Base-by-base conservation (phyloP, 1,284 basidiomycete species). In the Xerocomus amazonicus region DNA sequence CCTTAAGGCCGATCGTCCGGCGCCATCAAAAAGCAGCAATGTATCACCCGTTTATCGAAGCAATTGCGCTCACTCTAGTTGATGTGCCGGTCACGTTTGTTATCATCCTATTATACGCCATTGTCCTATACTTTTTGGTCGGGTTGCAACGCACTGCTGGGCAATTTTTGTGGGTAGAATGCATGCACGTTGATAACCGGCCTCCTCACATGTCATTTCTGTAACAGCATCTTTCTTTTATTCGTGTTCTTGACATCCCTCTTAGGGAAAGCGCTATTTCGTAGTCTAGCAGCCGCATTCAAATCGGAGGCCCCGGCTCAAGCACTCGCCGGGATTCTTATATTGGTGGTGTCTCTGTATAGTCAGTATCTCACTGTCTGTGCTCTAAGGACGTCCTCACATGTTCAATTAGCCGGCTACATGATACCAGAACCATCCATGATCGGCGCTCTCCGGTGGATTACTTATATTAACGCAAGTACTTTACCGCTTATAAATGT, bases 241-340 rank as follows among this genome's bases (percentile, higher is more conserved):
- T 77, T 83, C 55, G 57, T 79, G 8, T 72, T 79, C 50, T 60
- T 65, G 0, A 73, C 77, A 49, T 73, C 78, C 1, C 43, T 85
- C n/a, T 70, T 78, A 3, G 83, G 84, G 75, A 83, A 80, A 62
- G 74, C 76, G 0, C 75, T 77, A 67, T 87, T 86, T 71, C 75
- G 85, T 19, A 67, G 67, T 2, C 59, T 85, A 26, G 80, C 80
- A 2, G 77, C 83, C 0, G 71, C 73, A 9, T 80, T 81, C 60
- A 71, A 70, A 39, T 68, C 70, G 12, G 72, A 77, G 41, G 76
- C 81, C 0, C 75, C 75, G 1, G 83, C 85, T 2, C 81, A 81
- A 55, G 74, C 81, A 5, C 54, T 86, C 14, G 79, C 78, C n/a
- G 85, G 84, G 53, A 60, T 87, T 16, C 61, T 77, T 1, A 66